These are phyloP conservation scores for Collybia sp. DNA, from an alignment of 768 basidiomycete species.

Conservation along the genomic window DNA sequence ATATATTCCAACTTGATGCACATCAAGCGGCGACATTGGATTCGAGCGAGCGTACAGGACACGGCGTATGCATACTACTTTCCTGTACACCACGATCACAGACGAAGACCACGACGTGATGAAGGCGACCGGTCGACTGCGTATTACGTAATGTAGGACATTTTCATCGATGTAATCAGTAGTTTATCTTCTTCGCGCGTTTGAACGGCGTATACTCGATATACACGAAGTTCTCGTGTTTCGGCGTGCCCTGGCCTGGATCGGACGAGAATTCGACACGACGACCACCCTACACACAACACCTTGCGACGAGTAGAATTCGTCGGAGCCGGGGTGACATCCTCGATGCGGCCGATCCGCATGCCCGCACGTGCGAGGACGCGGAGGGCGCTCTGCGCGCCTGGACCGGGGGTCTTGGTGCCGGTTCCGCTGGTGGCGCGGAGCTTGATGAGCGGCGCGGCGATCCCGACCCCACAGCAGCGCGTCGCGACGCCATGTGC, in stretches of 20 bases:
- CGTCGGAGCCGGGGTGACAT: constrained; percentile 95
- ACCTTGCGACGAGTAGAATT: constrained; percentile 98
- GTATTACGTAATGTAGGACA: no score
- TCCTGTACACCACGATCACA: constrained; percentile 36
- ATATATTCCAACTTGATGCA: constrained; percentile 63
- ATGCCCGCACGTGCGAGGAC: constrained; percentile 98
- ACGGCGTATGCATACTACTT: constrained; percentile 8
- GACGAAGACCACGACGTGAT: constrained; percentile 98
- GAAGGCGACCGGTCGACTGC: no score
- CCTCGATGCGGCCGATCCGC: constrained; percentile 97
- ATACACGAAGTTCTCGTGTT: no score
- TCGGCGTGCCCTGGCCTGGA: no score
- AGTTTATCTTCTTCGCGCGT: no score
- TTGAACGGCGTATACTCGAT: no score
- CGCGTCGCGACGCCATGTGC: constrained; percentile 95
- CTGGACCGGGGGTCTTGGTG: constrained; percentile 98
- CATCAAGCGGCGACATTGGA: constrained; percentile 81
- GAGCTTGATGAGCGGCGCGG: constrained; percentile 98
- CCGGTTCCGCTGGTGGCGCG: constrained; percentile 98
- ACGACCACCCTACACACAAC: constrained; percentile 79
- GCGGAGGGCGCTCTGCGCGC: constrained; percentile 96
- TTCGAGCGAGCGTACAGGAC: constrained; percentile 29
- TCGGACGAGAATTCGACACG: no score
- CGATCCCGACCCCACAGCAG: constrained; percentile 98
- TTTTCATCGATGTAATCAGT: no score